Base-by-base conservation (phyloP, 257 asterid species). In the Eucommia ulmoides region DNA sequence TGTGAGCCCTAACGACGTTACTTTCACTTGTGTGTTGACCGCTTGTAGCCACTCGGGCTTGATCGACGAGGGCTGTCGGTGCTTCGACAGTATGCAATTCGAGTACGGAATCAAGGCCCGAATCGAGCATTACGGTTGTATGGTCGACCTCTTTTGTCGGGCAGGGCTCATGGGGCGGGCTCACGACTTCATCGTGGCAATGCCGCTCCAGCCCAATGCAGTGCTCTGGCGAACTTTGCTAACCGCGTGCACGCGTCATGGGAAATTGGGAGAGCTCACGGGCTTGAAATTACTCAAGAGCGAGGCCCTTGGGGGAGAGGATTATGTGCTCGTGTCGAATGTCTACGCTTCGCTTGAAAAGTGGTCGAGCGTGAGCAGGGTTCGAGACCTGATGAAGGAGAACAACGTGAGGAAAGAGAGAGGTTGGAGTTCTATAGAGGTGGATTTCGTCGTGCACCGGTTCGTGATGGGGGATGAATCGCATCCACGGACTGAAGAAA, bases 201-300 rank as follows among this genome's bases (percentile, higher is more conserved):
- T 82, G 83, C 78, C 83, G 2, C 21, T 72, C 20, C 74, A 69
- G 26, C 82, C 86, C 0, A 61, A 68, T 17, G 64, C 63, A 33
- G 76, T 86, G 2, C 81, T 82, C 18, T 82, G 89, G 94, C 81
- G 94, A 18, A 77, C 94, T 12, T 75, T 82, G 1, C 65, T 82
- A 62, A 74, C 80, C 25, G 89, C 81, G 0, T 79, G 83, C 60
- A 66, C 12, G 23, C 41, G 42, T 38, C 38, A 17, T 41, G 20
- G 38, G 11, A 54, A 52, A 23, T 11, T 33, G 24, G 54, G 53
- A 29, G 60, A 20, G 60, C 52, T 47, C 45, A 60, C n/a, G 41
- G n/a, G 65, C 54, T 3, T 45, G 38, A 47, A 26, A 35, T 45
- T n/a, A n/a, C 41, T 52, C 51, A 53, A 45, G 4, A 44, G 46